Evolutionary conservation across 495 filamentous ascomycete species (phyloP), one percentile per base, ranked within the genome.

Genomic region (Paragyromitra xinjiangensis): DNA sequence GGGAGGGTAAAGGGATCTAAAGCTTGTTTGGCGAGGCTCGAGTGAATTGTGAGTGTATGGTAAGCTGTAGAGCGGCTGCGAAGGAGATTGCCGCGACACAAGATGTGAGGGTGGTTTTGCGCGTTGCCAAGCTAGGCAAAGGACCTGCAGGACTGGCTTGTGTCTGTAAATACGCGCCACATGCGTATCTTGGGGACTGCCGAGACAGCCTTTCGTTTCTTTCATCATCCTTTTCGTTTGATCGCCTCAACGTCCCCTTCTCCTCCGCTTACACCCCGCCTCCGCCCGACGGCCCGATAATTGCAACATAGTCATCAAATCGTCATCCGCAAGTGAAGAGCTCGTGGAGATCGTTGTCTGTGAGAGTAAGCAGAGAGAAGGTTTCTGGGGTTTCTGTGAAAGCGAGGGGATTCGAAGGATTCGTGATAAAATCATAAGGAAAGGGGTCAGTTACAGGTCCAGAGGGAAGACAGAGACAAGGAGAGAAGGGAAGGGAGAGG

Each of bases 161-260:
- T 73, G 50, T 48, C 22, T 11, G 51, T 3, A 73, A 26, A 73
- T 73, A 77, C 73, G 50, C 68, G 1, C 0, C 1, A 6, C 4
- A 48, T 3, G 59, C 26, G 73, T 77, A 73, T 59, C 16, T 16
- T 1, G 14, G 8, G 26, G 64, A 65, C 48, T 64, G 73, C 68
- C 68, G 42, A 72, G 69, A 77, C 37, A 55, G 45, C 58, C 70
- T 76, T 44, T 75, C 68, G 73, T 75, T 75, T 75, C 72, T 75
- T 76, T 70, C 73, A 76, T 76, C 73, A 76, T 75, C 72, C 71
- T 75, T 69, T 67, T 69, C 66, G 66, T 76, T 76, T 76, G 73
- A 71, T 76, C 73, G 68, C 40, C 68, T 72, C 40, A 24, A 73
- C 68, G 26, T 56, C 69, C 37, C 51, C 48, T 56, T 76, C 73